Percentiles rank a stretch among this genome's conserved stretches.
phyloP scores from a whole-genome alignment of 495 filamentous ascomycete species.

The Podospora anserina region DNA sequence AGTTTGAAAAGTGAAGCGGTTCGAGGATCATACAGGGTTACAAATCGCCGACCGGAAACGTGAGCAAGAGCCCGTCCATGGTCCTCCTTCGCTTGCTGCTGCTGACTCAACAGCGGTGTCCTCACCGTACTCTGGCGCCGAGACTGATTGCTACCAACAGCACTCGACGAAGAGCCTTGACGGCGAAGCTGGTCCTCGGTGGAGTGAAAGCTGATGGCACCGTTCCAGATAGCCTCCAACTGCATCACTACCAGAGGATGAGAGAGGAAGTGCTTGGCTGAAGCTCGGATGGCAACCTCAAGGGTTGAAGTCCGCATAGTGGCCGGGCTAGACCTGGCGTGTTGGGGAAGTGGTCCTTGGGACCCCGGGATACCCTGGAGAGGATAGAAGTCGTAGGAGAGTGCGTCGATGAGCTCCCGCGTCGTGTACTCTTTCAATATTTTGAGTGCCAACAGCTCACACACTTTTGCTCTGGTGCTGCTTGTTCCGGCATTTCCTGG shows the following conservation, averaged over 20 bases:
- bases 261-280: slow-evolving; percentile 84
- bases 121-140: slow-evolving; percentile 36
- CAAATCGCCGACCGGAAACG: slow-evolving; percentile 61
- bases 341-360: slow-evolving; percentile 46
- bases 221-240: slow-evolving; percentile 92
- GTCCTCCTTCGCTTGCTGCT: slow-evolving; percentile 32
- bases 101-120: slow-evolving; percentile 46
- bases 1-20: slow-evolving; percentile 89
- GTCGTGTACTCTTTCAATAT: slow-evolving; percentile 83
- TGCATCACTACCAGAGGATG: slow-evolving; percentile 89
- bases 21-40: slow-evolving; percentile 83
- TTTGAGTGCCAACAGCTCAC: slow-evolving; percentile 89
- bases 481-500: slow-evolving; percentile 79
- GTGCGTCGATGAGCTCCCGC: slow-evolving; percentile 81
- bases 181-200: slow-evolving; percentile 79
- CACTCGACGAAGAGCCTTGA: slow-evolving; percentile 26
- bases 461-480: slow-evolving; percentile 78
- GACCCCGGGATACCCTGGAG: slow-evolving; percentile 63
- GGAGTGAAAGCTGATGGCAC: slow-evolving; percentile 87
- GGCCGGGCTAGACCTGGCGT: slow-evolving; percentile 40
- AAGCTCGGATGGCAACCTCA: slow-evolving; percentile 84
- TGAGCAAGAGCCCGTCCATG: slow-evolving; percentile 27
- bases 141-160: slow-evolving; percentile 22
- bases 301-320: slow-evolving; percentile 81
- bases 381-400: slow-evolving; percentile 92